Evolutionary conservation across 805 yeast genomes (phyloP).

Genomic region (Cyberlindnera petersonii): DNA sequence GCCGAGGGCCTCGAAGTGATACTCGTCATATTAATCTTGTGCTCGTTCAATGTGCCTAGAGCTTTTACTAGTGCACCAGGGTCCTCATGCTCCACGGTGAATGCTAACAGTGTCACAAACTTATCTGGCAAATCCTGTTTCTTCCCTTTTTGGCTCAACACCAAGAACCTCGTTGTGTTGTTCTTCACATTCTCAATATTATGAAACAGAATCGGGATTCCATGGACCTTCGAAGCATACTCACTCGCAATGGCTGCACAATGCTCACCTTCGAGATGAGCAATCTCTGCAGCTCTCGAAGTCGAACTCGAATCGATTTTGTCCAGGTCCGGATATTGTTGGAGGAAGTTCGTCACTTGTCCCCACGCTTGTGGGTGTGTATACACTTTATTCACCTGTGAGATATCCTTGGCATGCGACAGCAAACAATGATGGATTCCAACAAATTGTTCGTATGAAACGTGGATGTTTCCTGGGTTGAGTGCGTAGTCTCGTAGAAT

Average conservation of each 20-base stretch:
- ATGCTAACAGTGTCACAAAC: conserved; percentile 53
- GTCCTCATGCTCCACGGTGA: conserved; percentile 58
- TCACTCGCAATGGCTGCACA: conserved; percentile 71
- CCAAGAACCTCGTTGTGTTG: conserved; percentile 83
- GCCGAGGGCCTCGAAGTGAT: conserved; percentile 78
- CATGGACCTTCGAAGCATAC: conserved; percentile 59
- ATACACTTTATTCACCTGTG: conserved; percentile 53
- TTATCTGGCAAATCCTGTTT: conserved; percentile 7
- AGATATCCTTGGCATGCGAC: conserved; percentile 41
- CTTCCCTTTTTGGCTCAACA: conserved; percentile 39
- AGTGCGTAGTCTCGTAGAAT: conserved; percentile 62
- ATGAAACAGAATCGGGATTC: conserved; percentile 48
- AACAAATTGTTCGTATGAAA: conserved; percentile 79
- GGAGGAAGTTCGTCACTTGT: conserved; percentile 64
- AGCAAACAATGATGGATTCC: conserved; percentile 75
- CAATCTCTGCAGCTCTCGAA: conserved; percentile 75
- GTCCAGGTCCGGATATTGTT: conserved; percentile 34
- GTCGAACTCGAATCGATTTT: conserved; percentile 74
- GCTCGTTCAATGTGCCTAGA: conserved; percentile 49
- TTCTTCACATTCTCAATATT: conserved; percentile 68
- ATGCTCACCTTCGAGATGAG: conserved; percentile 38
- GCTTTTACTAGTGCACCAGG: conserved; percentile 76
- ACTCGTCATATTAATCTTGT: conserved; percentile 60
- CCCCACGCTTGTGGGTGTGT: conserved; percentile 99
- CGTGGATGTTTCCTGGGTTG: conserved; percentile 19